Evolutionary conservation across 768 basidiomycete species (phyloP), one percentile per base, ranked within the genome.

Genomic region (Tremella yokohamensis): DNA sequence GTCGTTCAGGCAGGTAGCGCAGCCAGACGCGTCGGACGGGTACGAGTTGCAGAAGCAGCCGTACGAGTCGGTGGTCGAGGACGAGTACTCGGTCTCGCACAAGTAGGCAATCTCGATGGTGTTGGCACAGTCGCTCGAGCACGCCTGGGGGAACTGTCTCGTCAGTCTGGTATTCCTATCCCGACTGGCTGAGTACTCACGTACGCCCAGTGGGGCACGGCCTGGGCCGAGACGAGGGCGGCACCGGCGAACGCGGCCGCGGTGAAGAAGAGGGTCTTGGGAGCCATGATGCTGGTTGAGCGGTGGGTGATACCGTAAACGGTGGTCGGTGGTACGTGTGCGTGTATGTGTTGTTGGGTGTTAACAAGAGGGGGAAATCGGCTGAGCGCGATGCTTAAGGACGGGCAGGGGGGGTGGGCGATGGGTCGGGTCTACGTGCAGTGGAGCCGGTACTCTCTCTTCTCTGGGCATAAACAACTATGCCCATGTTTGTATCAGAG

Each of bases 41-140:
- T 66, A 57, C 34, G 61, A 60, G 64, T 58, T 58, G 49, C 76
- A 77, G 73, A 73, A 75, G 59, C 76, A 77, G 11, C 66, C 73
- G 61, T 71, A 70, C 57, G 70, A 57, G 54, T 66, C 58, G 29
- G 64, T 64, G 24, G 60, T 45, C 34, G 44, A 49, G 12, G 40
- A 45, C 29, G 37, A 53, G 58, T 60, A 63, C 56, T 64, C 54
- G 22, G 53, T 54, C 68, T 58, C 49, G 54, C 75, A 76, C 22
- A 69, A 61, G 59, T 63, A 63, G 16, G 66, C 60, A n/a, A 63
- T 49, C 61, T 73, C 52, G 57, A 73, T 57, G 34, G 65, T 68
- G 22, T 57, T 40, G 12, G 68, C 56, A 62, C 74, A 76, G 15
- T 65, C 52, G 13, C 48, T 52, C 22, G 62, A 42, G 60, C 74